Percentiles rank a stretch among this genome's conserved stretches.
Conservation (phyloP, 1,139 yeast species). For the Pichia sp. region DNA sequence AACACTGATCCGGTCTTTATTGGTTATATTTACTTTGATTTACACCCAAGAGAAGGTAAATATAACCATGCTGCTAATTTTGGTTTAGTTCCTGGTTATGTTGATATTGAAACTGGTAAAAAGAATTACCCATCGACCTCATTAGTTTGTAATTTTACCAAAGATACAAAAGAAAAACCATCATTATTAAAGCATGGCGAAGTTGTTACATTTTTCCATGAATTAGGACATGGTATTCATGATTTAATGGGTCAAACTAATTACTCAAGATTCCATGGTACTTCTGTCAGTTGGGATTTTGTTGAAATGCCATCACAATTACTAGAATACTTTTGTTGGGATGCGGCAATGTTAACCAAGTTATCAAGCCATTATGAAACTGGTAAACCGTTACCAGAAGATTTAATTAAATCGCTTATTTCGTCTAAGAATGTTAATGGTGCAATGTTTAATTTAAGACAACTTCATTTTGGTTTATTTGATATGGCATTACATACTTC, state of each 20-base stretch:
- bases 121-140: conserved; percentile 66
- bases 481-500: conserved; percentile 67
- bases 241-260: conserved; percentile 61
- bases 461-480: conserved; percentile 68
- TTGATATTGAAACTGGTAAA: conserved; percentile 37
- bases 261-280: conserved; percentile 66
- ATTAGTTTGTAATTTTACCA: conserved; percentile 78
- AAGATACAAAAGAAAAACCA: conserved; percentile 65
- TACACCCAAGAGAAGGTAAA: conserved; percentile 82
- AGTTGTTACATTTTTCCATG: conserved; percentile 82
- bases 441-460: conserved; percentile 64
- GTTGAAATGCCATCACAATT: conserved; percentile 89
- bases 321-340: conserved; percentile 89
- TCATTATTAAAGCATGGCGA: conserved; percentile 72
- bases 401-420: conserved; percentile 53
- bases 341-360: conserved; percentile 47
- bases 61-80: conserved; percentile 86
- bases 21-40: conserved; percentile 75
- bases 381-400: conserved; percentile 52
- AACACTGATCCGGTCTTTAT: conserved; percentile 50
- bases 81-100: conserved; percentile 58
- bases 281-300: conserved; percentile 73
- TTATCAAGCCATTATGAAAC: conserved; percentile 60
- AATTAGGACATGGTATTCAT: conserved; percentile 85
- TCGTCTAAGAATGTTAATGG: conserved; percentile 70